These are phyloP conservation scores for Flaveria trinervia DNA, from an alignment of 129 eudicot genomes.

Conservation along the genomic window DNA sequence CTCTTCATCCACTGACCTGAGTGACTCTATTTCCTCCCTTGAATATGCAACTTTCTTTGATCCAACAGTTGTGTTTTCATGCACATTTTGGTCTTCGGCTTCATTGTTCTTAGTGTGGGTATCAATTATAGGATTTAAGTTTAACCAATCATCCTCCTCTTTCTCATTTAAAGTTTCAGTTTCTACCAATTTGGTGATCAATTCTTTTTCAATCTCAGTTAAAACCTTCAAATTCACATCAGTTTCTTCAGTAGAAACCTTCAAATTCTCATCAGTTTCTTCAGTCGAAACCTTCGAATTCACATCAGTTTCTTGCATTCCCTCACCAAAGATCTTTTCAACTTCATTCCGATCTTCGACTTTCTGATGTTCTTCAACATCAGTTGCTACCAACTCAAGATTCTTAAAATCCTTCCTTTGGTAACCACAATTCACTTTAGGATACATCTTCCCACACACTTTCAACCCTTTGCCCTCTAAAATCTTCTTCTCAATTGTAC, in stretches of 20 bases:
- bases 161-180: constrained; percentile 10
- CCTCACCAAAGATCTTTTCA: constrained; percentile 4
- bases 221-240: neutral
- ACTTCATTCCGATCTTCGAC: neutral
- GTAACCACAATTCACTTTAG: constrained; percentile 29
- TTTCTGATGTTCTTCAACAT: too few relatives aligned
- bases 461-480: constrained; percentile 18
- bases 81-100: constrained; percentile 14
- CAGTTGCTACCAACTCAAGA: neutral
- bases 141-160: constrained; percentile 17
- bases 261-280: neutral
- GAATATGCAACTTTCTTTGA: constrained; percentile 31
- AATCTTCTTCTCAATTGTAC: constrained; percentile 20
- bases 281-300: neutral
- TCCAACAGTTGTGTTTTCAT: constrained; percentile 18
- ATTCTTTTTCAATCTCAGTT: constrained; percentile 21
- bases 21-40: constrained; percentile 38
- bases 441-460: constrained; percentile 3
- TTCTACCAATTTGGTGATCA: neutral
- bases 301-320: constrained; percentile 16
- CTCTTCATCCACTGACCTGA: constrained; percentile 31
- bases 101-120: constrained; percentile 3
- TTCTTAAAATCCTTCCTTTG: constrained; percentile 26
- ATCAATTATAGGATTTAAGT: constrained; percentile 3
- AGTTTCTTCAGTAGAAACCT: constrained; percentile 2